These are phyloP conservation scores for Sinapis alba DNA, from an alignment of 441 rosid genomes.

Conservation along the genomic window DNA sequence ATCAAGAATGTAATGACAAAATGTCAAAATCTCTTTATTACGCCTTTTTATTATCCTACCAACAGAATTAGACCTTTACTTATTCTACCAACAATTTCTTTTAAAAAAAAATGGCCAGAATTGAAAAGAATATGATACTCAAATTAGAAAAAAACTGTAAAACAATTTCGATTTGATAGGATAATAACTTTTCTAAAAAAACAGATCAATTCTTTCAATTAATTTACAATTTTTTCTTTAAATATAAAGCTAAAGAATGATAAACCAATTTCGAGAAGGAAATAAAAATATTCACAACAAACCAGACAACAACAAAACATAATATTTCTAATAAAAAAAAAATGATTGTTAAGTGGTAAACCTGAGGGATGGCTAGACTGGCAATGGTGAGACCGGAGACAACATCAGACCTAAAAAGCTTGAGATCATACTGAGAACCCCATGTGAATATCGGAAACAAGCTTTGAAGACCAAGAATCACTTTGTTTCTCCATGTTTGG, in stretches of 20 bases:
- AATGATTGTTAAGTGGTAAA: conserved; percentile 12
- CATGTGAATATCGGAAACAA: conserved; percentile 84
- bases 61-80: background rate
- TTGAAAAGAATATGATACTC: background rate
- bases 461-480: conserved; percentile 67
- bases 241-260: background rate
- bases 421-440: conserved; percentile 67
- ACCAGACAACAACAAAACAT: background rate
- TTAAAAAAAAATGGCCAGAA: too few relatives aligned
- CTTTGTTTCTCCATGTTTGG: conserved; percentile 61
- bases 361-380: conserved; percentile 99
- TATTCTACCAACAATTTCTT: background rate
- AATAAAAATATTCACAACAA: background rate
- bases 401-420: conserved; percentile 78
- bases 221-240: background rate
- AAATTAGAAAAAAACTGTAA: background rate
- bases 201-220: background rate
- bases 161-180: background rate
- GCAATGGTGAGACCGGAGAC: conserved; percentile 99
- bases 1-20: conserved; percentile 13
- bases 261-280: background rate
- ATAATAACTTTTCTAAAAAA: background rate
- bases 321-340: background rate
- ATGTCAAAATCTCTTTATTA: conserved; percentile 18
- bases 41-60: background rate